Percentiles rank a stretch among this genome's conserved stretches.
phyloP scores from a whole-genome alignment of 305 asterid species.

The Solanum hybrid region DNA sequence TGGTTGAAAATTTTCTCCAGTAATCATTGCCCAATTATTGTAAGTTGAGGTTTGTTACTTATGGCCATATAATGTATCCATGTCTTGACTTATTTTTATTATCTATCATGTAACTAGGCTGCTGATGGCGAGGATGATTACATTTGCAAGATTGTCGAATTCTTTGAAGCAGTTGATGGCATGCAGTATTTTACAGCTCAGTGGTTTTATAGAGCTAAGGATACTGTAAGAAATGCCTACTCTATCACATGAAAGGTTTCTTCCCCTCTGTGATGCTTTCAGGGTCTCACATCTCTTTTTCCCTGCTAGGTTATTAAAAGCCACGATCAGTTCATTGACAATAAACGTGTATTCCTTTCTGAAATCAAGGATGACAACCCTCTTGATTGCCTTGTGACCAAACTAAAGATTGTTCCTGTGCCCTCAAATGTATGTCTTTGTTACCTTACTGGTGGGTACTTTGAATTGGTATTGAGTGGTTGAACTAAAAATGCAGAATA shows the following conservation, averaged over 20 bases:
- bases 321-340: constrained; percentile 1
- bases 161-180: constrained; percentile 45
- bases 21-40: neutral
- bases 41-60: neutral
- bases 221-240: constrained; percentile 38
- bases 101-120: constrained; percentile 27
- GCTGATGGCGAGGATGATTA: constrained; percentile 49
- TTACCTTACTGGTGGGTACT: neutral
- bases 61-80: neutral
- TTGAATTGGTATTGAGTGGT: neutral
- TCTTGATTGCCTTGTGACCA: constrained; percentile 18
- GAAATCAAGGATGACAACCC: constrained; percentile 20
- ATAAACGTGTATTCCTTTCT: constrained; percentile 13
- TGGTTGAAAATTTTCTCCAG: neutral
- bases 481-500: neutral
- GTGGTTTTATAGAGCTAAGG: constrained; percentile 73
- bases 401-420: constrained; percentile 14
- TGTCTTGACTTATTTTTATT: constrained; percentile 3
- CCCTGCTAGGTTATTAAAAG: constrained; percentile 1
- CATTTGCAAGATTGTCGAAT: constrained; percentile 50
- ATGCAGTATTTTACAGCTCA: constrained; percentile 48
- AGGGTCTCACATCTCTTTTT: constrained; percentile 6
- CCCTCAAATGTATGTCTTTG: constrained; percentile 14
- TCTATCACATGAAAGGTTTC: neutral
- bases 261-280: neutral